Conservation (phyloP, 768 basidiomycete genomes). For the Agaricus subrufescens region DNA sequence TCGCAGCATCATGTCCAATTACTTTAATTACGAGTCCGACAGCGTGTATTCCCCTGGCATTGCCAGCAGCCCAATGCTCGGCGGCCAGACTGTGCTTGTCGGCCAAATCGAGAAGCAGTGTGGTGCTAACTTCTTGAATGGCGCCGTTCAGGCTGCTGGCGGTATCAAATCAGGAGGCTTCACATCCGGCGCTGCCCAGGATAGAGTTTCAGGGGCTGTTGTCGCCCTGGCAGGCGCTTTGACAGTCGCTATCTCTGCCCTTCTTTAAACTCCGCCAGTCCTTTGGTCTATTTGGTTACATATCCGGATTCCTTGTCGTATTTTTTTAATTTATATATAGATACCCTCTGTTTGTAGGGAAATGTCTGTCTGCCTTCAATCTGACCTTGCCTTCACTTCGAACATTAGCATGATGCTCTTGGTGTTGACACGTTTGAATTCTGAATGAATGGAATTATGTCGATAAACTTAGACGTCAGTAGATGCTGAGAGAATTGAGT, state of each 20-base stretch:
- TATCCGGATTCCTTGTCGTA: slow-evolving; percentile 2
- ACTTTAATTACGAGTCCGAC: slow-evolving; percentile 69
- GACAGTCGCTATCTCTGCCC: slow-evolving; percentile 4
- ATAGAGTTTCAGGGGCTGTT: slow-evolving; percentile 17
- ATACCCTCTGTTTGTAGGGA: slow-evolving; percentile 7
- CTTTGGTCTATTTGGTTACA: neutral
- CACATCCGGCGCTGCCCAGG: slow-evolving; percentile 20
- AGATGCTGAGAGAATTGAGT: too few relatives aligned
- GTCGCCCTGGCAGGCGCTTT: slow-evolving; percentile 20
- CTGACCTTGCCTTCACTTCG: neutral
- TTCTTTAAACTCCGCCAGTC: neutral
- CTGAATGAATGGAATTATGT: too few relatives aligned
- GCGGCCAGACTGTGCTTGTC: slow-evolving; percentile 66
- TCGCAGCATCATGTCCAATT: slow-evolving; percentile 67
- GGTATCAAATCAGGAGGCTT: slow-evolving; percentile 27
- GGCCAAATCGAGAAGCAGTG: slow-evolving; percentile 56
- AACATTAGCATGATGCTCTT: neutral
- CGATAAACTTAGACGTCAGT: too few relatives aligned
- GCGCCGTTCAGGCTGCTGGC: slow-evolving; percentile 67
- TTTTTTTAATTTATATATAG: slow-evolving; percentile 10
- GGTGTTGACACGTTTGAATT: neutral
- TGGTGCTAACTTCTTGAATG: slow-evolving; percentile 64
- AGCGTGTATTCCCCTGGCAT: slow-evolving; percentile 78
- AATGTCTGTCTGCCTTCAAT: neutral
- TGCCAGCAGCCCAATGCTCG: slow-evolving; percentile 55